These are phyloP conservation scores for Ophiocytium majus DNA, from an alignment of 352 stramenopile genomes.

Conservation along the genomic window DNA sequence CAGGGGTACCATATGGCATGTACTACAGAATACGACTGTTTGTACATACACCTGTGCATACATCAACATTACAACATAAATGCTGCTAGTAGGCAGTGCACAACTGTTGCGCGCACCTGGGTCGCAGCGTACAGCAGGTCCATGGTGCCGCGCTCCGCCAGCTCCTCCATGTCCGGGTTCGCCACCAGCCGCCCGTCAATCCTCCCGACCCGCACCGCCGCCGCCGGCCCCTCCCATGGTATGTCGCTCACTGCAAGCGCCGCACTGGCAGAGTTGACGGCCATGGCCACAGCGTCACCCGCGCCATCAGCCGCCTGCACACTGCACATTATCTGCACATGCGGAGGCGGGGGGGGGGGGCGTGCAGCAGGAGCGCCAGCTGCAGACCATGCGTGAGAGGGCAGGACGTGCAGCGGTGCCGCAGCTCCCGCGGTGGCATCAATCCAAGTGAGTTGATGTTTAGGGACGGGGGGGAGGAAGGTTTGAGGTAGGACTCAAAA, in stretches of 20 bases:
- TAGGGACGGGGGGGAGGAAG: too few relatives aligned
- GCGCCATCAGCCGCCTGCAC: slow-evolving; percentile 74
- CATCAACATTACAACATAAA: too few relatives aligned
- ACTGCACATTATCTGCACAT: slow-evolving; percentile 61
- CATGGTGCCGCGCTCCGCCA: slow-evolving; percentile 63
- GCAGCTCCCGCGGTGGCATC: too few relatives aligned
- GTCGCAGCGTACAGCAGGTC: slow-evolving; percentile 75
- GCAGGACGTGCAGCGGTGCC: background rate
- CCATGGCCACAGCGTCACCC: slow-evolving; percentile 78
- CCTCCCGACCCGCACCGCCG: slow-evolving; percentile 75
- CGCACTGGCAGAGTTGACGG: slow-evolving; percentile 78
- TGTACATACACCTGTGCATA: too few relatives aligned
- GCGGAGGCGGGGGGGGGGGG: slow-evolving; percentile 9
- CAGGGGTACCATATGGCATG: too few relatives aligned
- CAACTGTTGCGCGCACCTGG: too few relatives aligned
- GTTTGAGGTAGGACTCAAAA: too few relatives aligned
- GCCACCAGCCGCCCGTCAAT: slow-evolving; percentile 71
- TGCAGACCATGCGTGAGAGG: background rate
- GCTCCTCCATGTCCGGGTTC: slow-evolving; percentile 62
- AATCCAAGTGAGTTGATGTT: too few relatives aligned
- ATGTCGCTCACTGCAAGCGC: slow-evolving; percentile 77
- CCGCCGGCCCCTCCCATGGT: slow-evolving; percentile 77
- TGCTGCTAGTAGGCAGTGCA: too few relatives aligned
- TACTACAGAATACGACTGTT: too few relatives aligned
- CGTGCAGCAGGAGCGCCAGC: background rate